Evolutionary conservation across 768 basidiomycete species (phyloP).

Genomic region (Boletus eberwhitei): DNA sequence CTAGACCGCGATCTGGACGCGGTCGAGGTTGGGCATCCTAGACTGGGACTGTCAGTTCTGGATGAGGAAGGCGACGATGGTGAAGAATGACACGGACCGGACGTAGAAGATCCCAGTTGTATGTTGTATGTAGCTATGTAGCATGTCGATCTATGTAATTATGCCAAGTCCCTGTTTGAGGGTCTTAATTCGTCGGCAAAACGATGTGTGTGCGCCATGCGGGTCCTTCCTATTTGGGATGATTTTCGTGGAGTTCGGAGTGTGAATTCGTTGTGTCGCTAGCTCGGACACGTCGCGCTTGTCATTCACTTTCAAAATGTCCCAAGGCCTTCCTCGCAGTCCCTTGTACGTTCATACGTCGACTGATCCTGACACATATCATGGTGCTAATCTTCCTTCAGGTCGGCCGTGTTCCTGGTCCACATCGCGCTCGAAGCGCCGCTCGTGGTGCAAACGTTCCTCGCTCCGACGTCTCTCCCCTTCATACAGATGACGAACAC

Average conservation of each 20-base stretch:
- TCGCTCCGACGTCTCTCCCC: constrained; percentile 58
- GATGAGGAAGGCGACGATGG: constrained; percentile 35
- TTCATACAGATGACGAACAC: constrained; percentile 85
- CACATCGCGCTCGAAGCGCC: constrained; percentile 81
- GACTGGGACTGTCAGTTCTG: constrained; percentile 21
- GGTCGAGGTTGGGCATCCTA: constrained; percentile 19
- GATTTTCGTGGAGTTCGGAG: constrained; percentile 29
- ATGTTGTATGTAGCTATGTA: constrained; percentile 4
- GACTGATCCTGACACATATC: background rate
- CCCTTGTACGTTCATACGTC: constrained; percentile 36
- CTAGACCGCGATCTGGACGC: constrained; percentile 31
- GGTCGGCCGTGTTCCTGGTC: constrained; percentile 68
- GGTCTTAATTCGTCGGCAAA: background rate
- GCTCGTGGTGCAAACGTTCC: constrained; percentile 71
- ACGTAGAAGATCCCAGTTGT: background rate
- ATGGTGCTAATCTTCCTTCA: constrained; percentile 19
- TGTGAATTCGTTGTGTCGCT: constrained; percentile 5
- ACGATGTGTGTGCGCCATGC: background rate
- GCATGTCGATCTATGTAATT: constrained; percentile 9
- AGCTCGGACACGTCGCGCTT: background rate
- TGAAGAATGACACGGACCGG: constrained; percentile 16
- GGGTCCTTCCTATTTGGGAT: constrained; percentile 15
- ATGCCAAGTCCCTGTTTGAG: constrained; percentile 1
- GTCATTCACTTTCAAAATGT: constrained; percentile 4
- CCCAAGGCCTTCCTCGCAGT: constrained; percentile 29